Percentiles rank a stretch among this genome's conserved stretches.
Evolutionary conservation across 2,329 filamentous ascomycete genomes (phyloP).

Genomic region (Aureobasidium sp.): DNA sequence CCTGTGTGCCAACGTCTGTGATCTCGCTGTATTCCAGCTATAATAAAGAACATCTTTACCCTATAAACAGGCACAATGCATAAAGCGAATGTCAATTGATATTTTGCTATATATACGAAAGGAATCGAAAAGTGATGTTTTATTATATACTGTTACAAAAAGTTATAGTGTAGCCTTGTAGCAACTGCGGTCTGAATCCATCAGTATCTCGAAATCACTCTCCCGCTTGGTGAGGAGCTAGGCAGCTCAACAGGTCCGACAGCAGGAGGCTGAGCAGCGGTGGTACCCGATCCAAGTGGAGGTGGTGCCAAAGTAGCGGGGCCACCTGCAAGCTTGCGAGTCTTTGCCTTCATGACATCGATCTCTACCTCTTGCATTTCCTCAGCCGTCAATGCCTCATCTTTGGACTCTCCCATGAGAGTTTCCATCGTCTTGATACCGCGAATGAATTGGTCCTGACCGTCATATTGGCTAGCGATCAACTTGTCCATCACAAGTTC

Average conservation of each 20-base stretch:
- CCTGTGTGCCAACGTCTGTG: no score
- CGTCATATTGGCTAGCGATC: constrained; percentile 44
- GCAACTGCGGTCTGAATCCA: neutral
- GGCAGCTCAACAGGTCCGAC: neutral
- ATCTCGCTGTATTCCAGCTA: no score
- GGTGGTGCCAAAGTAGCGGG: neutral
- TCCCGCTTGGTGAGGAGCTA: neutral
- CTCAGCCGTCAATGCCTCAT: constrained; percentile 27
- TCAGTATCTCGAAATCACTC: neutral
- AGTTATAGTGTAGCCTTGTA: no score
- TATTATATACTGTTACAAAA: no score
- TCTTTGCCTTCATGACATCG: constrained; percentile 19
- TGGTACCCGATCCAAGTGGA: neutral
- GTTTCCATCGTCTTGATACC: constrained; percentile 30
- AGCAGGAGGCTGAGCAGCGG: no score
- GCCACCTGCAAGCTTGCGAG: neutral
- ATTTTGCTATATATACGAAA: no score
- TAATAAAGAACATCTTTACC: no score
- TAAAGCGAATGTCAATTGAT: no score
- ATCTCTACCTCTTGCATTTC: constrained; percentile 26
- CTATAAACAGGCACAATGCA: no score
- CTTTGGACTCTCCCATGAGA: constrained; percentile 27
- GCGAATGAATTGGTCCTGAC: constrained; percentile 44
- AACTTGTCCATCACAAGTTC: constrained; percentile 54
- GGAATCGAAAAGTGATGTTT: no score